These are phyloP conservation scores for Ceratocystiopsis sp. DNA, from an alignment of 2,329 filamentous ascomycete species.

Conservation along the genomic window DNA sequence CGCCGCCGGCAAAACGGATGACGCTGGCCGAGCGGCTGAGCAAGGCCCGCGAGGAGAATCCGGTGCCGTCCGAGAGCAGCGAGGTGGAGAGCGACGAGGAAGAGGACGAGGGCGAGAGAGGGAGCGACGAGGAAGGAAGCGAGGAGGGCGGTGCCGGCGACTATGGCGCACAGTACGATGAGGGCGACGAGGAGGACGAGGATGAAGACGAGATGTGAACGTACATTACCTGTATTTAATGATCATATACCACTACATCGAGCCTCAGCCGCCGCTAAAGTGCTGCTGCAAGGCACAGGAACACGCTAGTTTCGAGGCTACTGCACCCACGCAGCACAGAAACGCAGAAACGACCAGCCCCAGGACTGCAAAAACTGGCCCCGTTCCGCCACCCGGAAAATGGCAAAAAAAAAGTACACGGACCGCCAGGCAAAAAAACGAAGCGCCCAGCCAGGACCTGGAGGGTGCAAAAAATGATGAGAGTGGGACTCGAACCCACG, in stretches of 20 bases:
- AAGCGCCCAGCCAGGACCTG: not conserved
- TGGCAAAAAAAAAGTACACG: too few relatives aligned
- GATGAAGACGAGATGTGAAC: not conserved
- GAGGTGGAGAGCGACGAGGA: not conserved
- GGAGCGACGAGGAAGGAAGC: not conserved
- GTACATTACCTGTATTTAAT: not conserved
- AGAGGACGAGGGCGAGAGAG: not conserved
- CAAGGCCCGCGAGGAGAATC: conserved; percentile 1
- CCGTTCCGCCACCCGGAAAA: too few relatives aligned
- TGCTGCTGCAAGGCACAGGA: too few relatives aligned
- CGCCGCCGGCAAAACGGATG: not conserved
- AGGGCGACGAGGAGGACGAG: not conserved
- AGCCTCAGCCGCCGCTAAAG: too few relatives aligned
- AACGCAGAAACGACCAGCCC: too few relatives aligned
- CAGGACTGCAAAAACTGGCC: too few relatives aligned
- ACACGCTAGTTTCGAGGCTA: too few relatives aligned
- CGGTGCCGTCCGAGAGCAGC: not conserved
- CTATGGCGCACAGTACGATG: not conserved
- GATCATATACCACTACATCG: too few relatives aligned
- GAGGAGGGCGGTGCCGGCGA: not conserved
- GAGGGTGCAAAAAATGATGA: conserved; percentile 12
- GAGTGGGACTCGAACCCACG: conserved; percentile 24
- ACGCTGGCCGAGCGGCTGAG: conserved; percentile 5
- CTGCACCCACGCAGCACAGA: too few relatives aligned
- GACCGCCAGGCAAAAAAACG: not conserved